Evolutionary conservation across 2,329 filamentous ascomycete species (phyloP).

Genomic region (Pestalotiopsis fici): DNA sequence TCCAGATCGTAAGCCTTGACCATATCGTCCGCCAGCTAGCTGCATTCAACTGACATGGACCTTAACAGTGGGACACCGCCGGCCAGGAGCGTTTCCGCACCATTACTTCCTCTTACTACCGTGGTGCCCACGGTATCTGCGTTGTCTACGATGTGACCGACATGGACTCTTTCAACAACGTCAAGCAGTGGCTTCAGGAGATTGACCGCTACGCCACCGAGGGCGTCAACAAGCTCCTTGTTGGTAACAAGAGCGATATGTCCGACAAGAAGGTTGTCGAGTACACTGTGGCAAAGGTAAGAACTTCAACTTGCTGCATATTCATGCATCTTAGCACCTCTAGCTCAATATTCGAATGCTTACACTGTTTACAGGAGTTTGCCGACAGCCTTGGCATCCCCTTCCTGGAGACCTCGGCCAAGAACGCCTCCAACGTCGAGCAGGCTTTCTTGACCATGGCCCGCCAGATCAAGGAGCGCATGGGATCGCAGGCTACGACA

Average conservation of each 20-base stretch:
- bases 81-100: conserved; percentile 99
- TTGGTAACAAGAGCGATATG: conserved; percentile 99
- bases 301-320: neutral
- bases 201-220: conserved; percentile 99
- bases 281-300: conserved; percentile 97
- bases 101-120: conserved; percentile 99
- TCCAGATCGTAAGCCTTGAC: conserved; percentile 80
- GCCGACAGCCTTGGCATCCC: conserved; percentile 98
- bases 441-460: conserved; percentile 99
- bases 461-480: conserved; percentile 99
- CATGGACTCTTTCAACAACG: conserved; percentile 99
- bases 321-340: neutral
- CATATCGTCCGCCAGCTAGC: neutral
- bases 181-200: conserved; percentile 99
- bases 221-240: conserved; percentile 98
- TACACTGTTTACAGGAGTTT: conserved; percentile 71
- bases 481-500: conserved; percentile 92
- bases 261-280: conserved; percentile 99
- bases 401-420: conserved; percentile 99
- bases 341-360: neutral
- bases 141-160: conserved; percentile 99
- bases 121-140: conserved; percentile 97
- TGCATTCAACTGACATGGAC: conserved; percentile 28
- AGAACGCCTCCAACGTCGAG: conserved; percentile 99
- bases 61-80: conserved; percentile 90